phyloP scores from a whole-genome alignment of 345 rosid genomes.

The Corchorus olitorius region DNA sequence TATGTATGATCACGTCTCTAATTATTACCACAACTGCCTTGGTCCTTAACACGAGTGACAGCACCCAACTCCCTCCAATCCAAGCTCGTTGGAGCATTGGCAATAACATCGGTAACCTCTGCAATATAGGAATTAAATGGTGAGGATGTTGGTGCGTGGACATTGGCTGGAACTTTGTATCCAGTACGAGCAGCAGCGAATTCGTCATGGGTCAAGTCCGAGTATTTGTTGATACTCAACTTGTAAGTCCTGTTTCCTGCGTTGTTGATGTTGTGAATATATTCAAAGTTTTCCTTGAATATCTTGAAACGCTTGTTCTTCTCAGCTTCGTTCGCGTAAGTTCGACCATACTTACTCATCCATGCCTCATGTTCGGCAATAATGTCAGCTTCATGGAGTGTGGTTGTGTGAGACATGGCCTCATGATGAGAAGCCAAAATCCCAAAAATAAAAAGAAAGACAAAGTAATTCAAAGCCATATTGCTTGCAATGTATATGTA shows the following conservation, averaged over 20 bases:
- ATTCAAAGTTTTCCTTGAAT: conserved; percentile 59
- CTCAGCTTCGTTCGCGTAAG: conserved; percentile 53
- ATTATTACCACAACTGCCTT: conserved; percentile 75
- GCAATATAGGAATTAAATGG: background rate
- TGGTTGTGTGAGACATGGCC: conserved; percentile 1
- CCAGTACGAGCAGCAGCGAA: conserved; percentile 13
- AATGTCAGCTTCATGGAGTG: conserved; percentile 17
- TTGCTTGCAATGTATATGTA: too few relatives aligned
- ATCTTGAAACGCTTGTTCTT: conserved; percentile 51
- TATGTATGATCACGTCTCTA: too few relatives aligned
- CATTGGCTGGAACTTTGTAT: background rate
- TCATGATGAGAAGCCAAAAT: conserved; percentile 16
- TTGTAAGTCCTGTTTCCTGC: conserved; percentile 38
- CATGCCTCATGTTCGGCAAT: conserved; percentile 42
- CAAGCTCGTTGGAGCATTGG: conserved; percentile 29
- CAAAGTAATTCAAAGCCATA: background rate
- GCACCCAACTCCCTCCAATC: conserved; percentile 92
- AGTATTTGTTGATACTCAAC: conserved; percentile 57
- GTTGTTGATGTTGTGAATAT: conserved; percentile 53
- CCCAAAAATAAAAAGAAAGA: conserved; percentile 21
- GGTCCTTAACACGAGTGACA: conserved; percentile 73
- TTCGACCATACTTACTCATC: conserved; percentile 48
- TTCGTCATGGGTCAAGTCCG: conserved; percentile 71
- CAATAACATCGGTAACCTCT: conserved; percentile 6
- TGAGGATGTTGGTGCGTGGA: background rate